phyloP scores from a whole-genome alignment of 371 early-diverging fungal species.

The Syncephalastrum racemosum region DNA sequence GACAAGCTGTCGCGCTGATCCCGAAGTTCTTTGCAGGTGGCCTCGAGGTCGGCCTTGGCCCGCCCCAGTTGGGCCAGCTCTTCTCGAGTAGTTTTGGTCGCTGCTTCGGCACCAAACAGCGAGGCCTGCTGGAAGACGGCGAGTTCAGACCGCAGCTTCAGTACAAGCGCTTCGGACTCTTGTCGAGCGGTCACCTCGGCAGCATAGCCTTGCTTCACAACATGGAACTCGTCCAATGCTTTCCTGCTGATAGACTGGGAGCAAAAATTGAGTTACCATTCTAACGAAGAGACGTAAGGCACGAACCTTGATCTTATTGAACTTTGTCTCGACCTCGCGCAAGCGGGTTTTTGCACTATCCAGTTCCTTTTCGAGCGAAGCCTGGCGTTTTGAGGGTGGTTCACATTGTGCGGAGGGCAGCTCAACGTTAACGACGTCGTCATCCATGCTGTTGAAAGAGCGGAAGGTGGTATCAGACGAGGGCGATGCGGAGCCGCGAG shows the following conservation, averaged over 20 bases:
- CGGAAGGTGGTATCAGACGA: conserved; percentile 17
- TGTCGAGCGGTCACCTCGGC: conserved; percentile 38
- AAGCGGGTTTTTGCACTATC: conserved; percentile 27
- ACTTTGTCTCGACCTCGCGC: conserved; percentile 38
- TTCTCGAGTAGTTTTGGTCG: conserved; percentile 21
- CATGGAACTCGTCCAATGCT: conserved; percentile 48
- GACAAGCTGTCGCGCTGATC: conserved; percentile 21
- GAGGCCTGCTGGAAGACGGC: conserved; percentile 37
- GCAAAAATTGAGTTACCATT: not conserved
- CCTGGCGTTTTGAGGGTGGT: conserved; percentile 3
- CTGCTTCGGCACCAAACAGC: conserved; percentile 16
- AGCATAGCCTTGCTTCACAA: conserved; percentile 44
- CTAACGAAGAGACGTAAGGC: not conserved
- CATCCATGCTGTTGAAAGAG: conserved; percentile 10
- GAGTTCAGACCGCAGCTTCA: conserved; percentile 35
- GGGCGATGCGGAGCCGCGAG: conserved; percentile 15
- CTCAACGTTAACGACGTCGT: conserved; percentile 9
- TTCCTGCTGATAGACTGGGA: conserved; percentile 44
- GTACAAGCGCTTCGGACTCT: conserved; percentile 30
- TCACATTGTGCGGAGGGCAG: conserved; percentile 4
- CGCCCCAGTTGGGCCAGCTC: conserved; percentile 28
- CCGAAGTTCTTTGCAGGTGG: conserved; percentile 28
- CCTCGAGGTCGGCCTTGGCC: conserved; percentile 25
- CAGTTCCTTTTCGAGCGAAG: conserved; percentile 23
- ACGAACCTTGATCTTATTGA: conserved; percentile 45